A percentile compares a stretch with the other conserved stretches of the same genome.
Conservation (phyloP, 2,329 filamentous ascomycete species). For the Monilinia fructicola region DNA sequence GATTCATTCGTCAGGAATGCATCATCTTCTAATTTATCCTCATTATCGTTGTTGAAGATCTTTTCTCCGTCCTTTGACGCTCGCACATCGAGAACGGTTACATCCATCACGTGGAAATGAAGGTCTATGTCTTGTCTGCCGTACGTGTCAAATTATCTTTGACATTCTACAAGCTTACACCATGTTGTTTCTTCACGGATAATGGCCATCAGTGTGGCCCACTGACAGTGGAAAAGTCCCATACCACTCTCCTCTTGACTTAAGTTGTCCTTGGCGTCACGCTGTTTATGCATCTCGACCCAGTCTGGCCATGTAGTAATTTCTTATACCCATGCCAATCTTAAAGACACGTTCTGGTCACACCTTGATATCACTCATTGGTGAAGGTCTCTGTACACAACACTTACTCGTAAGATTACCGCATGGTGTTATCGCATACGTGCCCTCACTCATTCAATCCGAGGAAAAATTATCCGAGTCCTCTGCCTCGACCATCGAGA, state of each 20-base stretch:
- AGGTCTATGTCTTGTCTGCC: not conserved
- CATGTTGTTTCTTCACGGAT: not conserved
- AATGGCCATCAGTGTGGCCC: not conserved
- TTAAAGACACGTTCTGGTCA: not conserved
- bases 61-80: not conserved
- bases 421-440: too few relatives aligned
- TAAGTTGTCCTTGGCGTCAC: not conserved
- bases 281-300: constrained; percentile 3
- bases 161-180: not conserved
- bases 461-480: too few relatives aligned
- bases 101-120: constrained; percentile 2
- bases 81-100: not conserved
- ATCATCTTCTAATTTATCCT: not conserved
- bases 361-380: not conserved
- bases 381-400: too few relatives aligned
- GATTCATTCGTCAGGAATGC: constrained; percentile 3
- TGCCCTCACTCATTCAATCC: too few relatives aligned
- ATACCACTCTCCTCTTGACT: not conserved
- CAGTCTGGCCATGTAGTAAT: not conserved
- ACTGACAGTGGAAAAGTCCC: not conserved
- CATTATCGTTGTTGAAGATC: not conserved
- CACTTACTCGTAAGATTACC: not conserved
- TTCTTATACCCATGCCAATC: not conserved
- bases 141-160: not conserved
- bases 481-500: too few relatives aligned